phyloP scores from a whole-genome alignment of 2,329 filamentous ascomycete species.

The Penicillium griseofulvum region DNA sequence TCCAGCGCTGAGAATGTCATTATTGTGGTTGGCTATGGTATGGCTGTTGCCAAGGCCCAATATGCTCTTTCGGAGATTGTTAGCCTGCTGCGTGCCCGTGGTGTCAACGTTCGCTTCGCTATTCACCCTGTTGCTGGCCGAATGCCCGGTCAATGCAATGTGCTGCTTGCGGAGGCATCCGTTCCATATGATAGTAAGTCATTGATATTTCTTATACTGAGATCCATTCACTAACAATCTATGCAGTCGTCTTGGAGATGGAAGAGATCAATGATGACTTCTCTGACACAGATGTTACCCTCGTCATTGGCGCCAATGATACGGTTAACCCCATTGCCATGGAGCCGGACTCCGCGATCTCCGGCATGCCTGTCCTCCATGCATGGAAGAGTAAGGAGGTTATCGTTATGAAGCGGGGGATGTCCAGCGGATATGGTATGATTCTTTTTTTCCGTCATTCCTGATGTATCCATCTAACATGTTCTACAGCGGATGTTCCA shows the following conservation, averaged over 20 bases:
- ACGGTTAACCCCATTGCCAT: conserved; percentile 88
- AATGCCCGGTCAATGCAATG: conserved; percentile 93
- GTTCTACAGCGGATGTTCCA: conserved; percentile 69
- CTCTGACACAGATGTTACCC: conserved; percentile 75
- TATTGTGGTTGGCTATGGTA: conserved; percentile 87
- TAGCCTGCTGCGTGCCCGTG: conserved; percentile 67
- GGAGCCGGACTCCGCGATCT: conserved; percentile 78
- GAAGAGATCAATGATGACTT: conserved; percentile 96
- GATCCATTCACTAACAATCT: conserved; percentile 14
- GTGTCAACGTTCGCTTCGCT: conserved; percentile 79
- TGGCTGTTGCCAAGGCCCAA: conserved; percentile 92
- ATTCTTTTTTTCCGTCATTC: conserved; percentile 10
- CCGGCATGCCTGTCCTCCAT: conserved; percentile 88
- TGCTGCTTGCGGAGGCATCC: conserved; percentile 79
- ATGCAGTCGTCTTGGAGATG: conserved; percentile 76
- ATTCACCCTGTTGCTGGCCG: conserved; percentile 87
- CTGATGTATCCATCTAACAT: conserved; percentile 4
- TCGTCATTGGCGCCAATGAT: conserved; percentile 90
- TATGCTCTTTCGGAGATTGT: conserved; percentile 86
- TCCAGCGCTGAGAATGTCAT: conserved; percentile 79
- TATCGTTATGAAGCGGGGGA: conserved; percentile 87
- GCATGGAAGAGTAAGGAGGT: conserved; percentile 94
- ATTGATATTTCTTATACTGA: neutral
- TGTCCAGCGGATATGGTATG: conserved; percentile 82
- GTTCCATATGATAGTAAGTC: conserved; percentile 75